Percentiles rank a stretch among this genome's conserved stretches.
Evolutionary conservation across 495 filamentous ascomycete genomes (phyloP).

Genomic region (Podospora didyma): DNA sequence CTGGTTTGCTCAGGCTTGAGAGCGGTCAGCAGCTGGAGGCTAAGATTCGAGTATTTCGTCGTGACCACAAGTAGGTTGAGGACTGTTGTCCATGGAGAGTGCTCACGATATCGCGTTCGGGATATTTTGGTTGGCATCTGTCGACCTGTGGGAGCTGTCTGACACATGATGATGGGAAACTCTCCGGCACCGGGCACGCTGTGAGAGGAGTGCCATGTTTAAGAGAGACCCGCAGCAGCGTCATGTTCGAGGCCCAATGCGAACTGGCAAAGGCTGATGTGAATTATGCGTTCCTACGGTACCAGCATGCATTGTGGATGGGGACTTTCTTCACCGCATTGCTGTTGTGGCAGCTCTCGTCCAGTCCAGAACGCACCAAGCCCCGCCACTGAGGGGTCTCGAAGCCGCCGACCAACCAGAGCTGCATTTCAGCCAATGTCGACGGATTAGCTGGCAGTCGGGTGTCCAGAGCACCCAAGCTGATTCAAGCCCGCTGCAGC

Average conservation of each 20-base stretch:
- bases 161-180: background rate
- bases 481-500: background rate
- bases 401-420: background rate
- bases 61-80: background rate
- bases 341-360: background rate
- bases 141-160: background rate
- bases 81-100: background rate
- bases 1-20: background rate
- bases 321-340: background rate
- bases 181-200: background rate
- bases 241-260: background rate
- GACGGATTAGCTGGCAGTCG: conserved; percentile 1
- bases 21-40: background rate
- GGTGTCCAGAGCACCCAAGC: background rate
- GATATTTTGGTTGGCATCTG: background rate
- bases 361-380: background rate
- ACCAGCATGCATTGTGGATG: background rate
- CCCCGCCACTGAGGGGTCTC: background rate
- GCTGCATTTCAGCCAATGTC: background rate
- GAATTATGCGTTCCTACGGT: background rate
- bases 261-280: background rate
- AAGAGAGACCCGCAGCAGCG: background rate
- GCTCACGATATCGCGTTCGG: background rate
- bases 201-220: background rate
- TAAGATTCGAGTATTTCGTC: background rate